phyloP scores from a whole-genome alignment of 495 filamentous ascomycete species.

The Xylaria telfairii region DNA sequence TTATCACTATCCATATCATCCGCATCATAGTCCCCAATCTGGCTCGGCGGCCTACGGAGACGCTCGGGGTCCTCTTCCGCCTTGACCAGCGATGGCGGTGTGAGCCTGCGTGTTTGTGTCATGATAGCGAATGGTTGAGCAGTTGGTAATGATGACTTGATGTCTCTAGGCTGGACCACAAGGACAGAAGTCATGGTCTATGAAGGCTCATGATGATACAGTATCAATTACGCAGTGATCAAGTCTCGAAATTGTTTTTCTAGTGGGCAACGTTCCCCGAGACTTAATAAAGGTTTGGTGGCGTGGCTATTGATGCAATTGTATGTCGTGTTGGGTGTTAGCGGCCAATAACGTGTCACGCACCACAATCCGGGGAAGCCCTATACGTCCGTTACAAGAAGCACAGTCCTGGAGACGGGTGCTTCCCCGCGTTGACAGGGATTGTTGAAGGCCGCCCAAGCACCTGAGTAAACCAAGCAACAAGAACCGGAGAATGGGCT shows the following conservation, averaged over 20 bases:
- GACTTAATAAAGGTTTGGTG: conserved; percentile 20
- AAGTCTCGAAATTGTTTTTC: conserved; percentile 12
- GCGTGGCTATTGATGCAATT: conserved; percentile 28
- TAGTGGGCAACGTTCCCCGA: conserved; percentile 11
- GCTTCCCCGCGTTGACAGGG: conserved; percentile 22
- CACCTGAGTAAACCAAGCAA: conserved; percentile 16
- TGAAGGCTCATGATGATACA: conserved; percentile 29
- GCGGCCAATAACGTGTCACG: conserved; percentile 32
- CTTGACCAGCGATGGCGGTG: conserved; percentile 48
- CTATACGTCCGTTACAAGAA: conserved; percentile 19
- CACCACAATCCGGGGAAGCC: conserved; percentile 35
- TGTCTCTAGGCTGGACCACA: conserved; percentile 48
- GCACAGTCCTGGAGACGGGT: conserved; percentile 13
- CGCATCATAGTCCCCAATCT: conserved; percentile 50
- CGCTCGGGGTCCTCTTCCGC: conserved; percentile 51
- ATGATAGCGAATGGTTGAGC: conserved; percentile 47
- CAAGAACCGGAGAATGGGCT: neutral
- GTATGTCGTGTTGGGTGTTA: conserved; percentile 29
- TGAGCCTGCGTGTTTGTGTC: conserved; percentile 49
- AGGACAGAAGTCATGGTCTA: conserved; percentile 56
- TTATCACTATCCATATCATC: conserved; percentile 27
- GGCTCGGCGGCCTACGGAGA: conserved; percentile 54
- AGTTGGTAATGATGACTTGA: conserved; percentile 43
- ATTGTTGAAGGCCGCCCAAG: neutral
- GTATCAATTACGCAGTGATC: conserved; percentile 23